Conservation (phyloP, 768 basidiomycete species). For the Lactarius quietus region DNA sequence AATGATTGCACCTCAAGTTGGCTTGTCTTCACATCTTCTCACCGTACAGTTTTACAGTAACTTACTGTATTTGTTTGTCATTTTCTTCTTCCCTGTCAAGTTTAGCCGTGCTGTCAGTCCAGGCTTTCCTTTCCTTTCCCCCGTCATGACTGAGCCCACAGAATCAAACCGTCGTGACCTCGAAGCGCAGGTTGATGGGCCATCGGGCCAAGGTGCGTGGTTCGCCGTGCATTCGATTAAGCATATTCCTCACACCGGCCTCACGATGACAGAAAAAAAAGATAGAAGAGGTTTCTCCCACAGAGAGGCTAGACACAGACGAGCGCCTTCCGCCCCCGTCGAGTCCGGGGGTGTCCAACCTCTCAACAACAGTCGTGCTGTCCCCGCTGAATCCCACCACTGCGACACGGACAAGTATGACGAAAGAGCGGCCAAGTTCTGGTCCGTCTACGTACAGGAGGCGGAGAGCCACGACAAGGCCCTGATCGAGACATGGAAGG, state of each 20-base stretch:
- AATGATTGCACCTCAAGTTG: background rate
- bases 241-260: background rate
- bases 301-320: background rate
- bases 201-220: background rate
- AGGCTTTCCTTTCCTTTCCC: background rate
- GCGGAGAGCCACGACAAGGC: constrained; percentile 36
- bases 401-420: constrained; percentile 28
- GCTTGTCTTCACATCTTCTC: background rate
- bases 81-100: background rate
- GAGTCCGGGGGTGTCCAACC: background rate
- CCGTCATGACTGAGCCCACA: background rate
- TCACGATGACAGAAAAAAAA: background rate
- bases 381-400: background rate
- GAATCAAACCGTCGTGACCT: background rate
- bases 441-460: constrained; percentile 38
- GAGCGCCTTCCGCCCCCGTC: background rate
- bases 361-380: background rate
- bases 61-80: background rate
- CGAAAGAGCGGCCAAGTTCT: constrained; percentile 38
- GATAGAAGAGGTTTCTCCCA: background rate
- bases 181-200: background rate
- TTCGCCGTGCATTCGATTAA: background rate
- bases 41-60: no score
- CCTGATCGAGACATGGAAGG: constrained; percentile 39
- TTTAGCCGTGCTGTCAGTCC: background rate